These are phyloP conservation scores for Torulaspora indica DNA, from an alignment of 805 yeast species.

Conservation along the genomic window DNA sequence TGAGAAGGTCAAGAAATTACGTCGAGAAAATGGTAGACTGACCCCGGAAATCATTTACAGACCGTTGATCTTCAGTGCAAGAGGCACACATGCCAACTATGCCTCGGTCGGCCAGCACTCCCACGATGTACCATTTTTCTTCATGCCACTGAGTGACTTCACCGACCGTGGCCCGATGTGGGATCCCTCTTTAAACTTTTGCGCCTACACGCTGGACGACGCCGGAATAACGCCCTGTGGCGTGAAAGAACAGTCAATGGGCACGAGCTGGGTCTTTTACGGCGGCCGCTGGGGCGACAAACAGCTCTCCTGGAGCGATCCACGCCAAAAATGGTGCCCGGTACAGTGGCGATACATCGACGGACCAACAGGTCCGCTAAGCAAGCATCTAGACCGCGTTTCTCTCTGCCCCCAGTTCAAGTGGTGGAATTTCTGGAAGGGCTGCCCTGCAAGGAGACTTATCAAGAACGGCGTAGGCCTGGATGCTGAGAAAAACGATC, in stretches of 20 bases:
- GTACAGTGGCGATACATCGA: constrained; percentile 87
- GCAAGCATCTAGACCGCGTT: constrained; percentile 64
- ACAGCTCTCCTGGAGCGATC: constrained; percentile 58
- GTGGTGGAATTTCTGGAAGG: constrained; percentile 89
- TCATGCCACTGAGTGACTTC: constrained; percentile 83
- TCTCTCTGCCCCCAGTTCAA: constrained; percentile 78
- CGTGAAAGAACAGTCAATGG: constrained; percentile 27
- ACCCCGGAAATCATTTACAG: constrained; percentile 54
- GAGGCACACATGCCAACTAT: constrained; percentile 97
- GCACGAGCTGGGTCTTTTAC: constrained; percentile 74
- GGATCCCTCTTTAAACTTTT: constrained; percentile 82
- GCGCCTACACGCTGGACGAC: constrained; percentile 80
- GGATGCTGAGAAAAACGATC: constrained; percentile 70
- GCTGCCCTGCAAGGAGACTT: constrained; percentile 72
- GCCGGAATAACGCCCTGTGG: constrained; percentile 39
- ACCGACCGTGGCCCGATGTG: constrained; percentile 94
- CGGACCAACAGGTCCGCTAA: constrained; percentile 89
- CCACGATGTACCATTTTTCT: constrained; percentile 77
- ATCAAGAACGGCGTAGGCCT: constrained; percentile 77
- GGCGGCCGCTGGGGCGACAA: constrained; percentile 90
- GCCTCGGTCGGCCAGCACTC: constrained; percentile 95
- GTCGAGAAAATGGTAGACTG: constrained; percentile 84
- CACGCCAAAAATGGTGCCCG: constrained; percentile 80
- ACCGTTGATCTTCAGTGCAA: constrained; percentile 82
- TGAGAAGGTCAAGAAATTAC: constrained; percentile 49